Conservation (phyloP, 1,284 basidiomycete species). For the Cerioporus squamosus region DNA sequence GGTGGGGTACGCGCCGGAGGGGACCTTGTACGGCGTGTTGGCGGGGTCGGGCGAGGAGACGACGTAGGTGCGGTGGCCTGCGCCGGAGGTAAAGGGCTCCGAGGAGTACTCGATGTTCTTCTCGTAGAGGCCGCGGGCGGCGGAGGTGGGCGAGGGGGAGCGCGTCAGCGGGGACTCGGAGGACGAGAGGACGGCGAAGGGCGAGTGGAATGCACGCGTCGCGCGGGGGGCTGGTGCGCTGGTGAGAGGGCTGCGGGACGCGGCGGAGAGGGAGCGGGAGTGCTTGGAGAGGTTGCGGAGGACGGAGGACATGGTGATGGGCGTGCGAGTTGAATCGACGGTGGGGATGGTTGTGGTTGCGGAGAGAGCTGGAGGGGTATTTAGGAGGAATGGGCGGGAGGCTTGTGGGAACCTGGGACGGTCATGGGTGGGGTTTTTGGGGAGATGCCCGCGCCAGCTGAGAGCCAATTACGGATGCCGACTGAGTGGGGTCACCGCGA, state of each 20-base stretch:
- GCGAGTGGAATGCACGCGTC: slow-evolving; percentile 59
- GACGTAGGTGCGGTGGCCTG: slow-evolving; percentile 61
- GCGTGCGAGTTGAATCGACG: slow-evolving; percentile 2
- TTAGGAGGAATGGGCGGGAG: slow-evolving; percentile 11
- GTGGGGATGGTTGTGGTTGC: slow-evolving; percentile 6
- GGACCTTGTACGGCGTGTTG: slow-evolving; percentile 62
- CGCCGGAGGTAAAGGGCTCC: slow-evolving; percentile 48
- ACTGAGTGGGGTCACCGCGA: slow-evolving; percentile 23
- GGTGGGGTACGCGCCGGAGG: slow-evolving; percentile 68
- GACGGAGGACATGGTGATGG: slow-evolving; percentile 32
- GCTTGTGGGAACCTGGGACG: slow-evolving; percentile 30
- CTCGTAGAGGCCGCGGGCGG: slow-evolving; percentile 47
- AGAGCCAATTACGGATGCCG: slow-evolving; percentile 12
- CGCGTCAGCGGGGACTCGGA: slow-evolving; percentile 37
- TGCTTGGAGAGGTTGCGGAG: slow-evolving; percentile 35
- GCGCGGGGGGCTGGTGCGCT: not conserved
- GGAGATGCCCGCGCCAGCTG: slow-evolving; percentile 20
- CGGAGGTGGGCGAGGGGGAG: slow-evolving; percentile 31
- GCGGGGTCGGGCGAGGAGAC: slow-evolving; percentile 68
- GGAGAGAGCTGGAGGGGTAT: slow-evolving; percentile 4
- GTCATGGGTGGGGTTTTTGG: slow-evolving; percentile 35
- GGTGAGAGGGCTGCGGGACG: slow-evolving; percentile 16
- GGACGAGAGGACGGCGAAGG: slow-evolving; percentile 54
- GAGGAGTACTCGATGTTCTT: slow-evolving; percentile 56
- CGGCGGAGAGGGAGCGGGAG: slow-evolving; percentile 35